Evolutionary conservation across 2,329 filamentous ascomycete genomes (phyloP).

Genomic region (Colletotrichum gloeosporioides): DNA sequence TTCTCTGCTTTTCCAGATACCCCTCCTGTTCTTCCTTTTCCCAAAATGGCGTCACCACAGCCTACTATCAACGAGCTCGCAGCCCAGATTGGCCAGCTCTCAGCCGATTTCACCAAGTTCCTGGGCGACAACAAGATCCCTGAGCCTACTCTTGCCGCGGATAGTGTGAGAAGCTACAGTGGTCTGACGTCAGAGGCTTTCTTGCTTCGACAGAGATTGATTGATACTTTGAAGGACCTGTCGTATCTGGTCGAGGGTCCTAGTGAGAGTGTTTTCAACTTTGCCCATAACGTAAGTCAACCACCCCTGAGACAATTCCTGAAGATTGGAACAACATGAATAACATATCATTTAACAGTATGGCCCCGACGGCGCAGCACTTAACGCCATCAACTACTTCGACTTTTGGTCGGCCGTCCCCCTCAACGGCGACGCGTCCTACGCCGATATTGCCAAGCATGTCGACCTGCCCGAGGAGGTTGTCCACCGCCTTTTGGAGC

Average conservation of each 20-base stretch:
- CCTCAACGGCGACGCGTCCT: constrained; percentile 48
- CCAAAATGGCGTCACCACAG: constrained; percentile 34
- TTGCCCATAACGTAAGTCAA: constrained; percentile 40
- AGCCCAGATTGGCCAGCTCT: constrained; percentile 49
- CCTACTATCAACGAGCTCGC: constrained; percentile 48
- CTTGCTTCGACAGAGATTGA: constrained; percentile 45
- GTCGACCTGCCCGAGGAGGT: constrained; percentile 43
- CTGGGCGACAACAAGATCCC: constrained; percentile 47
- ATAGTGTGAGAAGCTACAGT: constrained; percentile 47
- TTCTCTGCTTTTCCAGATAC: not conserved
- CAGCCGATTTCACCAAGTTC: constrained; percentile 43
- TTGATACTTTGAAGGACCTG: constrained; percentile 52
- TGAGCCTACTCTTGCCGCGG: constrained; percentile 45
- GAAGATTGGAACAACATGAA: rapidly evolving
- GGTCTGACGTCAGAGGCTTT: constrained; percentile 48
- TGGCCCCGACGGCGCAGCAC: constrained; percentile 46
- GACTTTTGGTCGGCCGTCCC: constrained; percentile 58
- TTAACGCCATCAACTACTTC: constrained; percentile 57
- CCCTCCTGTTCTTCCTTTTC: constrained; percentile 5
- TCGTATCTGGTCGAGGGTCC: constrained; percentile 52
- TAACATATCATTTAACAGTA: constrained; percentile 27
- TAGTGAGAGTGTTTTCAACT: constrained; percentile 55
- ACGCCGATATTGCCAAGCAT: constrained; percentile 41
- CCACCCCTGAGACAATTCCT: rapidly evolving
- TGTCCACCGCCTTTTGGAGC: constrained; percentile 41